Percentiles rank a stretch among this genome's conserved stretches.
phyloP scores from a whole-genome alignment of 768 basidiomycete species.

The Tricholoma furcatifolium region DNA sequence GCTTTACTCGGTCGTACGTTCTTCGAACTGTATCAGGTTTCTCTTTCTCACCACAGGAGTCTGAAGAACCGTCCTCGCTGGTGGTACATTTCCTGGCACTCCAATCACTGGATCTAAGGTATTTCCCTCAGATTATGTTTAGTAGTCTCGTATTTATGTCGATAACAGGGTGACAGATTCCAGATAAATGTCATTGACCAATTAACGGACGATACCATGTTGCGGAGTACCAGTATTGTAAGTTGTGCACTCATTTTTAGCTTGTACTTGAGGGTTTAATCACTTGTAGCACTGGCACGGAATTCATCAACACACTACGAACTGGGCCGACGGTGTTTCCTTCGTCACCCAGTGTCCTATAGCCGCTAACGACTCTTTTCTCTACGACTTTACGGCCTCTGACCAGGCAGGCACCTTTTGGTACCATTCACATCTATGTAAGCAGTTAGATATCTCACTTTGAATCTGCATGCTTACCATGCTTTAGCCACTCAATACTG shows the following conservation, averaged over 20 bases:
- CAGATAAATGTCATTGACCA: constrained; percentile 22
- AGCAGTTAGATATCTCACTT: too few species aligned
- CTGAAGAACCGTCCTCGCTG: constrained; percentile 7
- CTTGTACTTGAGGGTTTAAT: too few species aligned
- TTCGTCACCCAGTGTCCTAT: too few species aligned
- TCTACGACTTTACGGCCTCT: too few species aligned
- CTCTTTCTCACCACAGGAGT: neutral
- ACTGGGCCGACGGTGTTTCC: too few species aligned
- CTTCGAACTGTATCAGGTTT: neutral
- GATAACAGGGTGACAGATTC: constrained; percentile 20
- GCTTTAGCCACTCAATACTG: too few species aligned
- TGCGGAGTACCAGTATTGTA: constrained; percentile 22
- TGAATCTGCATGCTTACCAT: too few species aligned
- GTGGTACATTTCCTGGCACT: constrained; percentile 11
- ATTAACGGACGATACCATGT: constrained; percentile 22
- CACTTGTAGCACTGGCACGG: too few species aligned
- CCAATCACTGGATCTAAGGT: constrained; percentile 6
- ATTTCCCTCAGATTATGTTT: neutral
- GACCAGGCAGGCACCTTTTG: too few species aligned
- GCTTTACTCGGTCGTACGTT: constrained; percentile 10
- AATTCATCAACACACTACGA: too few species aligned
- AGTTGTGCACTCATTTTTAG: constrained; percentile 1
- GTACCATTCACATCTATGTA: too few species aligned
- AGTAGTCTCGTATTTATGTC: neutral
- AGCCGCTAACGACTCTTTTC: too few species aligned